Conservation (phyloP, 2,329 filamentous ascomycete species). For the Paecilomyces formosus region DNA sequence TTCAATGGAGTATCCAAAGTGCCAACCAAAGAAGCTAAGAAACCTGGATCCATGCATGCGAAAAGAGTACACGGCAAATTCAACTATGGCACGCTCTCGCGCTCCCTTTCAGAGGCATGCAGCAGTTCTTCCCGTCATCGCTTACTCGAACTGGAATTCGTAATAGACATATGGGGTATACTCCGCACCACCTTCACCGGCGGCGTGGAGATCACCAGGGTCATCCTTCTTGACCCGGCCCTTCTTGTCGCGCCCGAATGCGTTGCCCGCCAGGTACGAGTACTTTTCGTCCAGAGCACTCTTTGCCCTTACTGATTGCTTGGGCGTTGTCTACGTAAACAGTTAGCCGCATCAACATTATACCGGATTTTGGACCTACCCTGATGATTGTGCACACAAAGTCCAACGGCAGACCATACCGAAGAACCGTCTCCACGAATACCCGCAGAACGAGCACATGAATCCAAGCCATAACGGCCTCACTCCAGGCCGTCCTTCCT, state of each 20-base stretch:
- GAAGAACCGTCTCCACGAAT: constrained; percentile 95
- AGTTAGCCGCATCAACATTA: not conserved
- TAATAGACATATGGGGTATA: constrained; percentile 98
- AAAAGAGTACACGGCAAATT: not conserved
- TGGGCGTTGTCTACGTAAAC: constrained; percentile 63
- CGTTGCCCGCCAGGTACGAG: constrained; percentile 89
- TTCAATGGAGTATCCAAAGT: not conserved
- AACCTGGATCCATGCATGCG: not conserved
- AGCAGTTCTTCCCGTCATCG: not conserved
- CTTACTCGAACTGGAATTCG: constrained; percentile 69
- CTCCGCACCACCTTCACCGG: constrained; percentile 61
- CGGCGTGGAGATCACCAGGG: constrained; percentile 76
- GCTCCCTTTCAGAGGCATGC: not conserved
- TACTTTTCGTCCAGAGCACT: constrained; percentile 73
- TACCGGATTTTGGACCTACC: constrained; percentile 46
- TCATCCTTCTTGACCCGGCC: constrained; percentile 89
- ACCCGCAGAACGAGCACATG: constrained; percentile 86
- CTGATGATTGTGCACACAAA: constrained; percentile 79
- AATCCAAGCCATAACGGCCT: constrained; percentile 92
- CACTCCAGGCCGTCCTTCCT: constrained; percentile 87
- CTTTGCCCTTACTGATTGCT: constrained; percentile 72
- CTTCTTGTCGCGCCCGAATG: constrained; percentile 88
- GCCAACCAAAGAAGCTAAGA: not conserved
- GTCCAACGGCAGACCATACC: constrained; percentile 85
- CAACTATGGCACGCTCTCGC: not conserved